These are phyloP conservation scores for Ceratobasidium sp. DNA, from an alignment of 1,284 basidiomycete genomes.

Conservation along the genomic window DNA sequence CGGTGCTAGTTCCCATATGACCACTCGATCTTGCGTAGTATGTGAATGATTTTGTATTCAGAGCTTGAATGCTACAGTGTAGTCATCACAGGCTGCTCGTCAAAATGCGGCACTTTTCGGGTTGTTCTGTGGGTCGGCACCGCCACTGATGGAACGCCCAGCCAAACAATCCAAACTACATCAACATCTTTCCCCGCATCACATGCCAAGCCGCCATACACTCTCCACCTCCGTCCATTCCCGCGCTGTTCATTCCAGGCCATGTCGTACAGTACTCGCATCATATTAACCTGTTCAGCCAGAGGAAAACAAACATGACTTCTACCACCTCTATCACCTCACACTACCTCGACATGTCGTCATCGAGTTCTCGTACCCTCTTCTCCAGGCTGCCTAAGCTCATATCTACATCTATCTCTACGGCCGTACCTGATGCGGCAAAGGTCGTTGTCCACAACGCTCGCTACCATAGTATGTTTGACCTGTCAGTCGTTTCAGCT, in stretches of 20 bases:
- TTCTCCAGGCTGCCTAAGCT: background rate
- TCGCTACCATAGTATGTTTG: background rate
- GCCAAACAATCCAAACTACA: background rate
- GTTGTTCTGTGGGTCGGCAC: background rate
- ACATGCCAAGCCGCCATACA: background rate
- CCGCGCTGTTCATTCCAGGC: background rate
- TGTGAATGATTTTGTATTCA: too few relatives aligned
- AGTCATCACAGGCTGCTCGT: too few relatives aligned
- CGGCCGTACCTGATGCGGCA: background rate
- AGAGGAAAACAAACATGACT: too few relatives aligned
- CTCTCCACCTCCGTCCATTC: background rate
- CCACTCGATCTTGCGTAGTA: too few relatives aligned
- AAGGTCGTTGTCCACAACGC: background rate
- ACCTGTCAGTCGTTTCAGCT: background rate
- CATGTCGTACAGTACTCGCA: background rate
- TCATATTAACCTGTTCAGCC: too few relatives aligned
- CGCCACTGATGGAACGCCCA: background rate
- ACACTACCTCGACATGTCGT: background rate
- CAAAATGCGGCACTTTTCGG: too few relatives aligned
- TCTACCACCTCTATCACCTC: background rate
- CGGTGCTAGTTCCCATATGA: too few relatives aligned
- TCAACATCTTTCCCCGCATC: background rate
- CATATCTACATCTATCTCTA: background rate
- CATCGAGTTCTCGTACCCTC: background rate
- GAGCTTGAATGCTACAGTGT: too few relatives aligned